Percentiles rank a stretch among this genome's conserved stretches.
These are phyloP conservation scores for Solioccasus polychromus DNA, from an alignment of 768 basidiomycete genomes.

Conservation along the genomic window DNA sequence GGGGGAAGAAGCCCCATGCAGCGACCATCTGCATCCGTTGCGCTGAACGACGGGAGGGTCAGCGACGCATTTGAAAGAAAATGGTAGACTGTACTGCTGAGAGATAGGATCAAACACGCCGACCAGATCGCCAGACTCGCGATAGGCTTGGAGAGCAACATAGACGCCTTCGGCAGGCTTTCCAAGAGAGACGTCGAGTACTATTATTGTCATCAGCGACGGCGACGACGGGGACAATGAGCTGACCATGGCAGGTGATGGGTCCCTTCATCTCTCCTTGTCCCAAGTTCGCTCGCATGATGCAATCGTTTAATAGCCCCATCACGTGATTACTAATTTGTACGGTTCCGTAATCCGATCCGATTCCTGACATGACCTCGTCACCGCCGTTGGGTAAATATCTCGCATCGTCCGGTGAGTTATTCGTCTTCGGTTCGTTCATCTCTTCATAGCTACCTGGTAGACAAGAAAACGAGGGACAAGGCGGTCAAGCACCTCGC, in stretches of 20 bases:
- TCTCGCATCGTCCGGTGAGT: constrained; percentile 85
- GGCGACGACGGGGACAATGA: neutral
- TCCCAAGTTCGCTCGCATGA: neutral
- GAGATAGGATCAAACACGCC: constrained; percentile 53
- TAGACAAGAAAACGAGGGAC: constrained; percentile 91
- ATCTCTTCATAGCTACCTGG: neutral
- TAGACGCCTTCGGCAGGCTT: constrained; percentile 73
- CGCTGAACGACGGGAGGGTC: constrained; percentile 37
- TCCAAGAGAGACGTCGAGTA: constrained; percentile 83
- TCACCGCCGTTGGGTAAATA: constrained; percentile 79
- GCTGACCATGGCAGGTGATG: constrained; percentile 86
- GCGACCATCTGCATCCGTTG: constrained; percentile 80
- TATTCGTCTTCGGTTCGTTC: neutral
- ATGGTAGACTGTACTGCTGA: constrained; percentile 52
- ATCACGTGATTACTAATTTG: constrained; percentile 6
- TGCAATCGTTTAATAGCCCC: too few relatives aligned
- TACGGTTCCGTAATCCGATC: constrained; percentile 20
- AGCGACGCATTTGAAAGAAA: neutral
- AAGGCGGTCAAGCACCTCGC: constrained; percentile 81
- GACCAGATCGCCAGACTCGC: constrained; percentile 33
- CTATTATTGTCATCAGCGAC: constrained; percentile 36
- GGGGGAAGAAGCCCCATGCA: constrained; percentile 73
- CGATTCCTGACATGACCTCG: constrained; percentile 32
- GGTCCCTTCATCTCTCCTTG: constrained; percentile 59
- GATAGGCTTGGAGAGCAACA: constrained; percentile 58